Evolutionary conservation across 768 basidiomycete species (phyloP), one percentile per base, ranked within the genome.

Genomic region (Boletus rubropictus): DNA sequence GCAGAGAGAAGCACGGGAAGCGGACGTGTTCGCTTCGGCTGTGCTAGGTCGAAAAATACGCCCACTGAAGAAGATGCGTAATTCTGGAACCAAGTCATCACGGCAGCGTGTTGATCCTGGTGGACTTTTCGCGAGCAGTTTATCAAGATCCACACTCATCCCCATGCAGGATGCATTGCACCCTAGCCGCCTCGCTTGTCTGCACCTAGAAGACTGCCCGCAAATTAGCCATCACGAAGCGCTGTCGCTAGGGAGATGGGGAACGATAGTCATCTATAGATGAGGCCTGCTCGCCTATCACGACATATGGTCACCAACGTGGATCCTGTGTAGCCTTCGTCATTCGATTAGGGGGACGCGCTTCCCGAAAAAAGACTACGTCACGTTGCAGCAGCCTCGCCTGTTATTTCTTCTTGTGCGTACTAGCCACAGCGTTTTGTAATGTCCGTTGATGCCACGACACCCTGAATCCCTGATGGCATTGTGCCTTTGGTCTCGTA

Each of bases 191-290:
- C 71, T 79, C 40, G 59, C 62, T 42, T 77, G 70, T 45, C 50
- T 78, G 22, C 70, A 74, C 36, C 58, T 78, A 24, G 69, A 69
- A 35, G 64, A 70, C 43, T 77, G 74, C 51, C 57, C 57, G 12
- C 56, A 66, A 49, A 67, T 78, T 43, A 55, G 55, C 39, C 51
- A 69, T 50, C 66, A 67, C 35, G 68, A 73, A 34, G 71, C 70
- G 2, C 34, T 66, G 12, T 65, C 64, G 31, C 51, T 79, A 46
- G 68, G 64, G 44, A 64, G 65, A 47, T 59, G 70, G 36, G 74
- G 72, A 24, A 51, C 55, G 29, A 55, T 63, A 29, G 62, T 69
- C 20, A 58, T 56, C 45, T 57, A 55, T 33, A 48, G 39, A 20
- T 59, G 45, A 51, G 39, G 31, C 12, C n/a, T n/a, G 9, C 4